Percentiles rank a stretch among this genome's conserved stretches.
Conservation (phyloP, 305 asterid species). For the Fraxinus dipetala region DNA sequence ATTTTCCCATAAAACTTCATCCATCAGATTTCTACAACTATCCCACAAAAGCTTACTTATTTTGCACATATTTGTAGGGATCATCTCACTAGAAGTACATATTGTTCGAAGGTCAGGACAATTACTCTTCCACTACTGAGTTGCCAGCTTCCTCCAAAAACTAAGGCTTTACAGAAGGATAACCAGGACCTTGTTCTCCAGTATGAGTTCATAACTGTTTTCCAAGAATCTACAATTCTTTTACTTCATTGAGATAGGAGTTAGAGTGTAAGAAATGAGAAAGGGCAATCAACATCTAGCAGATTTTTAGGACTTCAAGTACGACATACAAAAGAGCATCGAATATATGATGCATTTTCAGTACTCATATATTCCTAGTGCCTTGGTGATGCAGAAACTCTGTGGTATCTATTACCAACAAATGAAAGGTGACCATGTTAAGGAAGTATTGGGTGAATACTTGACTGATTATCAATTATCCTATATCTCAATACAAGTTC, state of each 20-base stretch:
- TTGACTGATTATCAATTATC: background rate
- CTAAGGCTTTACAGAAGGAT: background rate
- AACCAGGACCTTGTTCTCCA: background rate
- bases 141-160: background rate
- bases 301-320: background rate
- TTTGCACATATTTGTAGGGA: background rate
- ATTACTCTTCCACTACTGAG: background rate
- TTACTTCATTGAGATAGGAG: background rate
- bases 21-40: background rate
- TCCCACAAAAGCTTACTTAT: background rate
- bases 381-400: background rate
- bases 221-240: background rate
- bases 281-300: background rate
- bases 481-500: background rate
- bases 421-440: background rate
- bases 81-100: background rate
- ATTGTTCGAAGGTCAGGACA: background rate
- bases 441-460: background rate
- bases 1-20: background rate
- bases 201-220: background rate
- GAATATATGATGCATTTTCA: background rate
- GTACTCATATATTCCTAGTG: background rate
- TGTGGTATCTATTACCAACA: background rate
- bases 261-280: background rate
- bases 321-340: background rate